phyloP scores from a whole-genome alignment of 352 stramenopile genomes.

The Aphanomyces invadans region DNA sequence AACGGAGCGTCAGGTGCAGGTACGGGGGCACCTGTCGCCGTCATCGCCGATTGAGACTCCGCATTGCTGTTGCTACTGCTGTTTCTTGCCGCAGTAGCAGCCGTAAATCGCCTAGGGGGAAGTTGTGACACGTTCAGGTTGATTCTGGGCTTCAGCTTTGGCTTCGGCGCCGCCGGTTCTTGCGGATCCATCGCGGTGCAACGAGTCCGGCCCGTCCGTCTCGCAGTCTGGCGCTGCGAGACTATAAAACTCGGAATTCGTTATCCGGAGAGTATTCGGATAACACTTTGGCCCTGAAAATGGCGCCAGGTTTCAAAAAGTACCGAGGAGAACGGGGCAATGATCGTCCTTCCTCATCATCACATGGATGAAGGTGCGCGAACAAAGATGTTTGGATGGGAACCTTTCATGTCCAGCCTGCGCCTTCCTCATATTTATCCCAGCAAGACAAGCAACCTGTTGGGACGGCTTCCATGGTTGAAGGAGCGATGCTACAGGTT shows the following conservation, averaged over 20 bases:
- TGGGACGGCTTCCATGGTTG: no score
- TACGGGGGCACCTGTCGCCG: background rate
- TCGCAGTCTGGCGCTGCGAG: background rate
- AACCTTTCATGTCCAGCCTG: no score
- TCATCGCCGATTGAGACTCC: background rate
- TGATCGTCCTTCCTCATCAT: no score
- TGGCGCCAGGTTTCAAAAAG: no score
- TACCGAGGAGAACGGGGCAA: no score
- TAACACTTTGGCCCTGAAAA: no score
- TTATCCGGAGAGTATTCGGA: conserved; percentile 6
- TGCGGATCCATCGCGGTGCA: background rate
- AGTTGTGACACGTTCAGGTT: conserved; percentile 17
- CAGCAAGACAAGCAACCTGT: no score
- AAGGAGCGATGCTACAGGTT: no score
- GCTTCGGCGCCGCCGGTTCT: background rate
- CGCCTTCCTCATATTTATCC: no score
- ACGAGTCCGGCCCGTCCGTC: background rate
- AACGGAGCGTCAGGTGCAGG: background rate
- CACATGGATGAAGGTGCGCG: no score
- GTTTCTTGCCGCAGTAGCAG: background rate
- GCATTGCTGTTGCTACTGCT: background rate
- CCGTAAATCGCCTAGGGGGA: conserved; percentile 4
- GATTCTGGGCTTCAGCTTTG: conserved; percentile 18
- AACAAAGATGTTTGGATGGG: no score
- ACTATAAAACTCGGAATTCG: no score